Evolutionary conservation across 805 yeast species (phyloP).

Genomic region (Kazachstania psychrophila): DNA sequence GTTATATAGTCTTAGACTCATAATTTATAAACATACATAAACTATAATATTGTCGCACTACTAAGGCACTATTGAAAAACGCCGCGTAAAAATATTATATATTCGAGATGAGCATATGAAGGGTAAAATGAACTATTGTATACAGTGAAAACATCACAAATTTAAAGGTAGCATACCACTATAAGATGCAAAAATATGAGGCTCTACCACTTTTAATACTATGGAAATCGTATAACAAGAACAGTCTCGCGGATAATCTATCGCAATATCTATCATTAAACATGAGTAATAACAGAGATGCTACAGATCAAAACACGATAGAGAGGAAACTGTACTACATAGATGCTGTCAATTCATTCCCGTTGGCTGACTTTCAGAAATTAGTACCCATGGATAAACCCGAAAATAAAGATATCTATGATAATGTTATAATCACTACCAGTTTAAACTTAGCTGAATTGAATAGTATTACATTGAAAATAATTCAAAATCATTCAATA

Average conservation of each 20-base stretch:
- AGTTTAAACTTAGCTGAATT: constrained; percentile 24
- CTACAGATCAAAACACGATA: no score
- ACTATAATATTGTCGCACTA: no score
- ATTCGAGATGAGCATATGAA: no score
- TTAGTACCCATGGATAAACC: constrained; percentile 9
- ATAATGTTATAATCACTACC: constrained; percentile 21
- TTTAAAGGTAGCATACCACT: no score
- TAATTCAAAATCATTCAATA: neutral
- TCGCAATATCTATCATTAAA: neutral
- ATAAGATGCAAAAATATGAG: constrained; percentile 1
- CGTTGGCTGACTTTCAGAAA: constrained; percentile 18
- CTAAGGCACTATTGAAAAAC: no score
- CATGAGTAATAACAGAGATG: neutral
- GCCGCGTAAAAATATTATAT: no score
- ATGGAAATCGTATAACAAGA: constrained; percentile 1
- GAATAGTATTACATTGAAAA: constrained; percentile 5
- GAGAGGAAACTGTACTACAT: constrained; percentile 17
- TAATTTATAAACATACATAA: no score
- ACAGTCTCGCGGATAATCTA: neutral
- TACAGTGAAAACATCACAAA: no score
- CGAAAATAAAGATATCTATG: constrained; percentile 15
- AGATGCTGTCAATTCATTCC: constrained; percentile 27
- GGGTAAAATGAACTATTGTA: no score
- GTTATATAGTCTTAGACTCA: no score
- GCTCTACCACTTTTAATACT: constrained; percentile 1